Conservation (phyloP, 345 rosid species). For the Anastatica hierochuntica region DNA sequence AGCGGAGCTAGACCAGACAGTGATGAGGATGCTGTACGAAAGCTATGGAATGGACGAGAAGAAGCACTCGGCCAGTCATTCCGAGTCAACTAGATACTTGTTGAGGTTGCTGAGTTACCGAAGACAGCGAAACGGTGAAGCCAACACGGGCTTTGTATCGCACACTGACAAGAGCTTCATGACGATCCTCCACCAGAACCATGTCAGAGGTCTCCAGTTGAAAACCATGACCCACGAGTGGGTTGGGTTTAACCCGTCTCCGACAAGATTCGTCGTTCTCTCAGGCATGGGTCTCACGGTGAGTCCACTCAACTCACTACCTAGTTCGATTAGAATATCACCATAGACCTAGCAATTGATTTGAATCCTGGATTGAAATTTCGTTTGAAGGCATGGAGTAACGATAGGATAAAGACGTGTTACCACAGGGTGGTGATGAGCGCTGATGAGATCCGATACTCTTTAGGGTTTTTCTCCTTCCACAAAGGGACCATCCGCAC, state of each 20-base stretch:
- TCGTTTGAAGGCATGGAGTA: conserved; percentile 88
- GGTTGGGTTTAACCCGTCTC: conserved; percentile 34
- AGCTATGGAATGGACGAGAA: conserved; percentile 39
- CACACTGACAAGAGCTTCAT: conserved; percentile 59
- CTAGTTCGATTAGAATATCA: too few species aligned
- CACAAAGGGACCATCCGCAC: conserved; percentile 25
- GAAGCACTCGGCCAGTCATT: conserved; percentile 28
- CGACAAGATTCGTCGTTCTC: conserved; percentile 43
- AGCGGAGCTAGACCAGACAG: conserved; percentile 35
- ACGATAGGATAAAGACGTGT: conserved; percentile 43
- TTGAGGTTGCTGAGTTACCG: conserved; percentile 42
- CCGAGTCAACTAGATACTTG: conserved; percentile 34
- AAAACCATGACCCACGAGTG: conserved; percentile 35
- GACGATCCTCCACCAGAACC: conserved; percentile 50
- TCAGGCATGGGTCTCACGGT: conserved; percentile 65
- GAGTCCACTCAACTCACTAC: too few species aligned
- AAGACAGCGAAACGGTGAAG: conserved; percentile 26
- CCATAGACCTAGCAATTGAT: too few species aligned
- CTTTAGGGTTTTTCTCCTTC: conserved; percentile 46
- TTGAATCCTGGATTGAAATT: too few species aligned
- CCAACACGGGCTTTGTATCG: conserved; percentile 33
- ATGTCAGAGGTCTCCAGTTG: conserved; percentile 42
- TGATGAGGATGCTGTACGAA: conserved; percentile 52
- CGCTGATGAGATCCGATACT: conserved; percentile 35
- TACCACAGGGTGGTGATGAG: conserved; percentile 45